Evolutionary conservation across 2,329 filamentous ascomycete genomes (phyloP).

Genomic region (Aschersonia sp.): DNA sequence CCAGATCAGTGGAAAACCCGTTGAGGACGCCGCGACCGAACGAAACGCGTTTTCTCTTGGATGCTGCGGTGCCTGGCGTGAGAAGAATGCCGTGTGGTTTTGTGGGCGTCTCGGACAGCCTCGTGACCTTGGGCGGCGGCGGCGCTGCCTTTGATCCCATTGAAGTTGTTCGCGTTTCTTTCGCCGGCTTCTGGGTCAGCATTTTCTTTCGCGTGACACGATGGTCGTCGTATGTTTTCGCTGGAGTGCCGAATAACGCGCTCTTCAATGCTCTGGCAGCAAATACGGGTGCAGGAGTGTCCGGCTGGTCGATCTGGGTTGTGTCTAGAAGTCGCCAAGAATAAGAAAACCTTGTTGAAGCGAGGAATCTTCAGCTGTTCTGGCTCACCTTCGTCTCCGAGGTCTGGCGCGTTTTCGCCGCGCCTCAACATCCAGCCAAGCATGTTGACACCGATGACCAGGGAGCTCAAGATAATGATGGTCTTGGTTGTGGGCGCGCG

Average conservation of each 20-base stretch:
- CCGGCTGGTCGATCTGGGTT: conserved; percentile 40
- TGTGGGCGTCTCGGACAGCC: conserved; percentile 27
- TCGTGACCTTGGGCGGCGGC: background rate
- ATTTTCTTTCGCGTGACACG: conserved; percentile 11
- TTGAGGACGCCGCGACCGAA: conserved; percentile 42
- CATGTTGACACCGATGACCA: conserved; percentile 21
- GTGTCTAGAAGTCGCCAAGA: conserved; percentile 15
- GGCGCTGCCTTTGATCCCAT: too few species aligned
- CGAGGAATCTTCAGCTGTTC: background rate
- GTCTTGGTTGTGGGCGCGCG: too few species aligned
- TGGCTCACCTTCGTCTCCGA: conserved; percentile 10
- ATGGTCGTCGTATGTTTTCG: conserved; percentile 20
- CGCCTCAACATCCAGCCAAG: conserved; percentile 44
- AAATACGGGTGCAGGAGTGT: conserved; percentile 53
- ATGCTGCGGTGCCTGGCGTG: conserved; percentile 47
- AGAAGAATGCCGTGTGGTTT: conserved; percentile 45
- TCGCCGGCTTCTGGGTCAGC: conserved; percentile 2
- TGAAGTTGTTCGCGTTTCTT: conserved; percentile 6
- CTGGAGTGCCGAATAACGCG: conserved; percentile 47
- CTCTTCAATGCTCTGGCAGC: conserved; percentile 50
- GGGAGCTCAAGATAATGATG: too few species aligned
- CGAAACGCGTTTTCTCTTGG: conserved; percentile 49
- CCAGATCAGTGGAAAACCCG: conserved; percentile 5
- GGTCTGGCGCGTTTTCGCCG: conserved; percentile 22
- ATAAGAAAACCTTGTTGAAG: background rate